Evolutionary conservation across 2,329 filamentous ascomycete species (phyloP).

Genomic region (Venturia oleaginea): DNA sequence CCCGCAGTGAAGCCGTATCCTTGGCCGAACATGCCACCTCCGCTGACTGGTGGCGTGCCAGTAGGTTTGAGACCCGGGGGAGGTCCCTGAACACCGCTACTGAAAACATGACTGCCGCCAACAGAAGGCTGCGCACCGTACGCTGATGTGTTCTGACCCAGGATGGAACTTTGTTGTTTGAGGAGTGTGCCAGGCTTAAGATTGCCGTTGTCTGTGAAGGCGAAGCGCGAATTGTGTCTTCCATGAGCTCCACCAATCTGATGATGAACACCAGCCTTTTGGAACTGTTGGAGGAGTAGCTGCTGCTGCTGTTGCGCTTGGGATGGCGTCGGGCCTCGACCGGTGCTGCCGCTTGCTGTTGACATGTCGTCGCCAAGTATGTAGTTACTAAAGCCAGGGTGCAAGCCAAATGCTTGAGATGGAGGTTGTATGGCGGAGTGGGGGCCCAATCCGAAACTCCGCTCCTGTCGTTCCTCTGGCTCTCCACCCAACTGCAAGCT

Average conservation of each 20-base stretch:
- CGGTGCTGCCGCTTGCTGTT: conserved; percentile 46
- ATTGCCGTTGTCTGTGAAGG: conserved; percentile 65
- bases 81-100: conserved; percentile 70
- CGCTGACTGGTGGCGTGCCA: conserved; percentile 76
- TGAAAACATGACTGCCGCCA: background rate
- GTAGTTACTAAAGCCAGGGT: conserved; percentile 23
- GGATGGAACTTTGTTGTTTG: conserved; percentile 6
- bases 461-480: conserved; percentile 68
- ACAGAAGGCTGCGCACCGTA: background rate
- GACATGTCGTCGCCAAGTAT: conserved; percentile 30
- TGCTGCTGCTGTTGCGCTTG: conserved; percentile 38
- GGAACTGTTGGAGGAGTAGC: conserved; percentile 54
- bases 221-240: conserved; percentile 79
- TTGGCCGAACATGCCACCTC: conserved; percentile 79
- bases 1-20: conserved; percentile 69
- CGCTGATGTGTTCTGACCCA: background rate
- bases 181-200: background rate
- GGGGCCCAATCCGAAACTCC: conserved; percentile 47
- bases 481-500: conserved; percentile 88
- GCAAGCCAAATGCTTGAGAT: conserved; percentile 40
- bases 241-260: conserved; percentile 51
- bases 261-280: conserved; percentile 47
- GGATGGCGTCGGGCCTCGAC: conserved; percentile 62
- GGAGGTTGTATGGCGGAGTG: conserved; percentile 65
- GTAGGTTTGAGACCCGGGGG: conserved; percentile 93